Evolutionary conservation across 2,329 filamentous ascomycete genomes (phyloP).

Genomic region (Magnaporthales sp.): DNA sequence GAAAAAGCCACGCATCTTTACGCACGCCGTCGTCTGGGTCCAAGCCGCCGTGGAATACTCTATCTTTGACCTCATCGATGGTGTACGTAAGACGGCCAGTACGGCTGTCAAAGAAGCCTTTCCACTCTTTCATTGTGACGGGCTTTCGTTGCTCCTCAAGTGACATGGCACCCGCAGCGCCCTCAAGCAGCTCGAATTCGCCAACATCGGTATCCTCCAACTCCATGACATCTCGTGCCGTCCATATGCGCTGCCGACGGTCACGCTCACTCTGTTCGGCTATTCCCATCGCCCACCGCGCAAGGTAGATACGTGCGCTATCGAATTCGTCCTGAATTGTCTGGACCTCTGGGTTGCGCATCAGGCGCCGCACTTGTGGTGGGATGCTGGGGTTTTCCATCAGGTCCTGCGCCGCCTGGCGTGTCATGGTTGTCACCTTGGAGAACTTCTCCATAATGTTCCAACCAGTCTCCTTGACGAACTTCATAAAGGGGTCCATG

Average conservation of each 20-base stretch:
- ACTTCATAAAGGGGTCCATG: slow-evolving; percentile 91
- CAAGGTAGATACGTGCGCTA: slow-evolving; percentile 87
- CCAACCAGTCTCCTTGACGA: slow-evolving; percentile 92
- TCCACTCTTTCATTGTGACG: slow-evolving; percentile 81
- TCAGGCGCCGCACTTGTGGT: slow-evolving; percentile 73
- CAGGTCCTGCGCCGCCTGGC: slow-evolving; percentile 84
- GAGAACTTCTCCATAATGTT: slow-evolving; percentile 94
- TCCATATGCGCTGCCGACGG: slow-evolving; percentile 80
- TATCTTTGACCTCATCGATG: slow-evolving; percentile 86
- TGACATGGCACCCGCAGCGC: slow-evolving; percentile 57
- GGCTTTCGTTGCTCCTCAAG: slow-evolving; percentile 69
- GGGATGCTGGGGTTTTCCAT: slow-evolving; percentile 87
- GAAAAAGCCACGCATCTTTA: slow-evolving; percentile 93
- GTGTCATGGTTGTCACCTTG: slow-evolving; percentile 92
- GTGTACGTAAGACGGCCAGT: slow-evolving; percentile 73
- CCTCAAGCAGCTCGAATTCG: slow-evolving; percentile 89
- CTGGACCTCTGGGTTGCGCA: slow-evolving; percentile 90
- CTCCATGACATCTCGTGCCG: slow-evolving; percentile 82
- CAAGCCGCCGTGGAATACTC: slow-evolving; percentile 92
- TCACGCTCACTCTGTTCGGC: slow-evolving; percentile 94
- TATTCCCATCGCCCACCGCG: slow-evolving; percentile 97
- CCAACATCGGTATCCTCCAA: slow-evolving; percentile 92
- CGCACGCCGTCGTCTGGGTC: slow-evolving; percentile 83
- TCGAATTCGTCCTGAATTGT: slow-evolving; percentile 96
- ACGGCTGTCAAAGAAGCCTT: slow-evolving; percentile 71